phyloP scores from a whole-genome alignment of 768 basidiomycete species.

The Tricholoma sp. region DNA sequence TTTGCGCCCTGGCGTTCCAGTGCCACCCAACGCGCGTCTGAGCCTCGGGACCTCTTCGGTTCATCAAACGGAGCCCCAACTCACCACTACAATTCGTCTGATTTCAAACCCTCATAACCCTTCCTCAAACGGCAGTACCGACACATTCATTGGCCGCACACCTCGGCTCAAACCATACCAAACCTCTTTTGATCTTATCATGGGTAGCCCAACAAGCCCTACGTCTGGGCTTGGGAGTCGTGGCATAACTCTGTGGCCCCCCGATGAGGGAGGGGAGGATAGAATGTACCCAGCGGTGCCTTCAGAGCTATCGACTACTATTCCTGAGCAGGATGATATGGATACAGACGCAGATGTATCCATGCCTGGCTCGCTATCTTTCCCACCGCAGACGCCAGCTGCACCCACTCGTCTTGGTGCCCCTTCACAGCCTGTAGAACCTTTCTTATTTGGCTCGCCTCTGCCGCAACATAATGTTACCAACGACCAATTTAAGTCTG shows the following conservation, averaged over 20 bases:
- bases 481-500: constrained; percentile 60
- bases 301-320: constrained; percentile 18
- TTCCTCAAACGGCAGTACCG: constrained; percentile 10
- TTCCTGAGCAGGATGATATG: constrained; percentile 6
- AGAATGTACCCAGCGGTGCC: constrained; percentile 36
- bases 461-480: constrained; percentile 57
- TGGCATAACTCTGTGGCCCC: constrained; percentile 27
- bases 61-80: constrained; percentile 31
- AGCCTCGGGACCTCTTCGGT: constrained; percentile 51
- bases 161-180: constrained; percentile 63
- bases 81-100: constrained; percentile 49
- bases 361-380: constrained; percentile 29
- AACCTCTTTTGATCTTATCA: constrained; percentile 63
- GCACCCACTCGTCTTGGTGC: constrained; percentile 17
- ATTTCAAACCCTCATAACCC: constrained; percentile 35
- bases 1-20: constrained; percentile 55
- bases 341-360: constrained; percentile 21
- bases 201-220: constrained; percentile 44
- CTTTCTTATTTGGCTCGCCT: constrained; percentile 79
- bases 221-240: constrained; percentile 10
- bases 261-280: constrained; percentile 15
- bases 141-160: constrained; percentile 31
- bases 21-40: constrained; percentile 54
- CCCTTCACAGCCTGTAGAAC: constrained; percentile 22
- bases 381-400: constrained; percentile 10